Base-by-base conservation (phyloP, 176 grass and related monocot species). In the Otatea glauca region DNA sequence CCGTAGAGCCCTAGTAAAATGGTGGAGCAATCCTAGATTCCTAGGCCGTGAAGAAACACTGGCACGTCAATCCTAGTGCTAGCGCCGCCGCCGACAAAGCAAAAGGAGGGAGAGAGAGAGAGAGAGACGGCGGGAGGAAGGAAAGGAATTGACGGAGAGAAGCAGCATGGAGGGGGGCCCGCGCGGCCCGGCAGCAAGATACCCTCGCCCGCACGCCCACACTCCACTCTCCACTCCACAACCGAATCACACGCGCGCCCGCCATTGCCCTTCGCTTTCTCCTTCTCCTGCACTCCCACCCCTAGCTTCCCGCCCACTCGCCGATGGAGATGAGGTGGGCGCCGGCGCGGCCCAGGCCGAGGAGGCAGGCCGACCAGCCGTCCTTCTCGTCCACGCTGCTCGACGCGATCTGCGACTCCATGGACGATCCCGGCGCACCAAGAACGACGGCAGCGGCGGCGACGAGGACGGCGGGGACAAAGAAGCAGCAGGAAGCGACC, bases 371-470 rank as follows among this genome's bases (percentile, higher is more conserved):
- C 21, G 91, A 91, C 6, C 85, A 92, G 70, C 96, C 96, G 3
- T 98, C 96, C 1, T 98, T 98, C 93, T 98, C 96, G 21, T 98
- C 96, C 21, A 89, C 92, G 38, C 87, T 98, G 35, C 89, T 98
- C 21, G 96, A 98, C 81, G 91, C 96, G 7, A 95, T 98, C 78
- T 98, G 94, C 85, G 86, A 94, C 34, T 93, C 96, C 80, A 85
- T 98, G 83, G 96, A 98, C 54, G 91, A 93, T 24, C 42, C 92
- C 6, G 85, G 83, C 47, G 85, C 76, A 0, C 47, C 63, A 10
- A 72, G 10, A 5, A 20, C 74, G 14, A 20, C 74, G 14, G 0
- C 56, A 23, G 16, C 70, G 64, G 55, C 21, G 0, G 13, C 64
- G 44, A 6, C 74, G 5, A 37, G 61, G 42, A 16, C 43, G 9